Conservation (phyloP, 441 rosid genomes). For the Aleurites moluccanus region DNA sequence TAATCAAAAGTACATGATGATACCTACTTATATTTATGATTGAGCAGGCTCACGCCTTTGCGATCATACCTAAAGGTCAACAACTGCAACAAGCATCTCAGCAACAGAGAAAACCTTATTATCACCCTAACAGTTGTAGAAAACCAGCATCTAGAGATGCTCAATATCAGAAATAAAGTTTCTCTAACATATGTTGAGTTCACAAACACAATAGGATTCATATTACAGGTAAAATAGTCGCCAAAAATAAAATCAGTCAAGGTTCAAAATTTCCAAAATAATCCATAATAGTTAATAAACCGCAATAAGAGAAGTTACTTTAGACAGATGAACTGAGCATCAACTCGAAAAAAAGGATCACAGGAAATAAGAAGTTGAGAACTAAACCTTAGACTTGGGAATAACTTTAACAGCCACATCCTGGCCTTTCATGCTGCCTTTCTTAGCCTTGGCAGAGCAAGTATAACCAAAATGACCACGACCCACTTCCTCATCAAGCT, state of each 20-base stretch:
- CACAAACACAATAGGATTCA: background rate
- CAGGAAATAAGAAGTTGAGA: background rate
- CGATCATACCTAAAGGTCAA: conserved; percentile 7
- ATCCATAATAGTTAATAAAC: background rate
- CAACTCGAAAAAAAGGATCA: background rate
- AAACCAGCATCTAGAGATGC: background rate
- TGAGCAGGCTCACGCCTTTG: background rate
- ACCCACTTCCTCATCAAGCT: conserved; percentile 83
- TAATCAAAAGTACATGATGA: conserved; percentile 1
- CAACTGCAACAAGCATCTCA: background rate
- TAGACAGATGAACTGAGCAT: background rate
- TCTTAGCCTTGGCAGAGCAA: conserved; percentile 76
- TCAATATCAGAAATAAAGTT: conserved; percentile 3
- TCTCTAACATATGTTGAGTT: background rate
- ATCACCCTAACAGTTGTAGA: background rate
- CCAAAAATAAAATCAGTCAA: background rate
- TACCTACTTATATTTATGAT: background rate
- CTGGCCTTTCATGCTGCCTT: conserved; percentile 79
- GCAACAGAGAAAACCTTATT: background rate
- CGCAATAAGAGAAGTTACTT: background rate
- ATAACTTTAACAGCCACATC: conserved; percentile 92
- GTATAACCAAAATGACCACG: conserved; percentile 94
- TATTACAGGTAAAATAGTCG: background rate
- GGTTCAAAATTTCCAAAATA: conserved; percentile 11
- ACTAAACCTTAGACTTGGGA: conserved; percentile 77